phyloP scores from a whole-genome alignment of 163 green algal species.

The Scenedesmus sp. region DNA sequence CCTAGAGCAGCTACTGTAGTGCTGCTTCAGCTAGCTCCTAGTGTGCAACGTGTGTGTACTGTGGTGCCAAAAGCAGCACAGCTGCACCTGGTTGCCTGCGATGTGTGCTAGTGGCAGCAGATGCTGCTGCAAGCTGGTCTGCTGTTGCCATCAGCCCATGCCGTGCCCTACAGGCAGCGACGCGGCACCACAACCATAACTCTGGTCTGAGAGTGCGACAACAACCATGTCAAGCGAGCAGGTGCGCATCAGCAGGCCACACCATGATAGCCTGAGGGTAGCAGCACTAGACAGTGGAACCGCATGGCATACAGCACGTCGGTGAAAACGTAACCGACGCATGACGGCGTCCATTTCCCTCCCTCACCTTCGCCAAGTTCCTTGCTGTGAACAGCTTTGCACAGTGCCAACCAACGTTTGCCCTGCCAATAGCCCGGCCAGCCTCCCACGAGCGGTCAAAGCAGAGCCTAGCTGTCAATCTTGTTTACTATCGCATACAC shows the following conservation, averaged over 20 bases:
- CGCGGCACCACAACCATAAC: background rate
- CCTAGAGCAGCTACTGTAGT: background rate
- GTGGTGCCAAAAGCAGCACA: background rate
- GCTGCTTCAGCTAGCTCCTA: background rate
- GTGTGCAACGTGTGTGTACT: background rate
- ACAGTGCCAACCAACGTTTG: background rate
- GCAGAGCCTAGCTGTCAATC: background rate
- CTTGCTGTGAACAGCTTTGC: background rate
- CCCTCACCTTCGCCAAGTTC: background rate
- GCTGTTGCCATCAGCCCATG: slow-evolving; percentile 9
- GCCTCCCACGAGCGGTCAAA: background rate
- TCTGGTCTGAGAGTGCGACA: background rate
- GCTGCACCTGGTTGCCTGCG: background rate
- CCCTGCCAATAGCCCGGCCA: background rate
- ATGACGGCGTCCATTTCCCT: too few relatives aligned
- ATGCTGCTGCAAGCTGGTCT: background rate
- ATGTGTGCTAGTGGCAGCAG: background rate
- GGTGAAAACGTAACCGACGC: too few relatives aligned
- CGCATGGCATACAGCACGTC: background rate
- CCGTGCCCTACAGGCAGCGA: background rate
- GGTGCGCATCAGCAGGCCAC: slow-evolving; percentile 5
- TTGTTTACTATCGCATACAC: too few relatives aligned
- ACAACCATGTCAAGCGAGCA: background rate
- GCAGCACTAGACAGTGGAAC: background rate
- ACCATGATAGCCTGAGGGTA: background rate